These are phyloP conservation scores for Kazachstania bromeliacearum DNA, from an alignment of 805 yeast genomes.

Conservation along the genomic window DNA sequence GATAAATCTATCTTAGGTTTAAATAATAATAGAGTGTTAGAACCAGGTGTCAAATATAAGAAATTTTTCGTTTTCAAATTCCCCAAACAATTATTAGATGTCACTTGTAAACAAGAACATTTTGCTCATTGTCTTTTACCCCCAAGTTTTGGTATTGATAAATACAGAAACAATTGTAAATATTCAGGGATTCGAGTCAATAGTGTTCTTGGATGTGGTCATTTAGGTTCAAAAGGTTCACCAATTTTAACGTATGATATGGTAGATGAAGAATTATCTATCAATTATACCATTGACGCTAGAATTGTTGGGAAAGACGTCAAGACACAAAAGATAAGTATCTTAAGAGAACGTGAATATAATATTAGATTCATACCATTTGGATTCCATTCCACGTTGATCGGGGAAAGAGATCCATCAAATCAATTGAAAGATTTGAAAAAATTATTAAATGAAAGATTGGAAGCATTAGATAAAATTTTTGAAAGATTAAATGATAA, in stretches of 20 bases:
- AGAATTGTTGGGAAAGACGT: conserved; percentile 40
- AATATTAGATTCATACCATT: conserved; percentile 25
- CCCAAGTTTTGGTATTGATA: conserved; percentile 35
- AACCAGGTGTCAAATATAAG: conserved; percentile 41
- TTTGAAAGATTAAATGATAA: conserved; percentile 9
- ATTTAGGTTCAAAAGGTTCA: conserved; percentile 39
- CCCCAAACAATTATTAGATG: conserved; percentile 44
- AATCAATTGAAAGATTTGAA: conserved; percentile 9
- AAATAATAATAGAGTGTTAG: conserved; percentile 35
- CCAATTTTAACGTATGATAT: conserved; percentile 45
- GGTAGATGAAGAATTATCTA: conserved; percentile 28
- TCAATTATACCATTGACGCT: conserved; percentile 46
- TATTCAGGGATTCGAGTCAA: conserved; percentile 22
- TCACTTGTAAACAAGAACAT: conserved; percentile 37
- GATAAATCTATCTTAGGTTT: conserved; percentile 32
- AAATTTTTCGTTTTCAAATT: conserved; percentile 49
- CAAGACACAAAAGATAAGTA: conserved; percentile 12
- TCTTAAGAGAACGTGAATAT: conserved; percentile 17
- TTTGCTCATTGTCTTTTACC: conserved; percentile 29
- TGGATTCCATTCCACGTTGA: conserved; percentile 13
- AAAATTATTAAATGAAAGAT: conserved; percentile 9
- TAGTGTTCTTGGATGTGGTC: conserved; percentile 46
- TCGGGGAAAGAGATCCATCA: conserved; percentile 8
- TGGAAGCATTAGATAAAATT: conserved; percentile 8
- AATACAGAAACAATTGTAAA: conserved; percentile 16